Evolutionary conservation across 495 filamentous ascomycete genomes (phyloP), one percentile per base, ranked within the genome.

Genomic region (Neurospora sp.): DNA sequence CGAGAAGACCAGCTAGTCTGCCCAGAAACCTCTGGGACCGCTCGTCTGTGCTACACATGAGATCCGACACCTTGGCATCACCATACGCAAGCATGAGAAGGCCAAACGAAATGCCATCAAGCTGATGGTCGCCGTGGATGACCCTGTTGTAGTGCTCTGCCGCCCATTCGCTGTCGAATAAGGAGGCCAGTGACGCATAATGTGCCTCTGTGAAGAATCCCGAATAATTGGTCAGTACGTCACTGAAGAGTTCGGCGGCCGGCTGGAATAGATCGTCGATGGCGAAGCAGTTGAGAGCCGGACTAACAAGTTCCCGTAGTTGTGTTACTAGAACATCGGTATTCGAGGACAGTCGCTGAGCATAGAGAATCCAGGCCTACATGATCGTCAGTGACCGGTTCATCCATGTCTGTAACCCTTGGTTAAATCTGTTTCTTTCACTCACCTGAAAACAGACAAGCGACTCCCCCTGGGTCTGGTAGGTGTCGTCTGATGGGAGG

Each of bases 61-160:
- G 79, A 59, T 88, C 83, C 40, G 86, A 80, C 18, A 90, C 81
- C 39, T 83, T 86, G 31, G 86, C 88, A 75, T 92, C 88, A 20
- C 86, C 88, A 77, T 91, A 96, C 14, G 91, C 89, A 44, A 95
- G 79, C 71, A 95, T 79, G 37, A 96, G 84, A 69, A 90, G 84
- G 16, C 91, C 88, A 74, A 92, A 93, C 38, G 89, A 86, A 78
- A 92, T 85, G 37, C 87, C 86, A 27, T 93, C 91, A 66, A 88
- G 85, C 14, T 89, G 88, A 62, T 86, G 88, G 48, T 92, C 88
- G 3, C 88, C 90, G 23, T 86, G 81, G 46, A 89, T 78, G 4
- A 94, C 80, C 16, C 82, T 79, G 66, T 86, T 70, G 77, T 88
- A 90, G 46, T 83, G 83, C 35, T 84, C 77, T 44, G 82, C 79